A percentile compares a stretch with the other conserved stretches of the same genome.
Conservation (phyloP, 163 green algal genomes). For the Volvox carteri region DNA sequence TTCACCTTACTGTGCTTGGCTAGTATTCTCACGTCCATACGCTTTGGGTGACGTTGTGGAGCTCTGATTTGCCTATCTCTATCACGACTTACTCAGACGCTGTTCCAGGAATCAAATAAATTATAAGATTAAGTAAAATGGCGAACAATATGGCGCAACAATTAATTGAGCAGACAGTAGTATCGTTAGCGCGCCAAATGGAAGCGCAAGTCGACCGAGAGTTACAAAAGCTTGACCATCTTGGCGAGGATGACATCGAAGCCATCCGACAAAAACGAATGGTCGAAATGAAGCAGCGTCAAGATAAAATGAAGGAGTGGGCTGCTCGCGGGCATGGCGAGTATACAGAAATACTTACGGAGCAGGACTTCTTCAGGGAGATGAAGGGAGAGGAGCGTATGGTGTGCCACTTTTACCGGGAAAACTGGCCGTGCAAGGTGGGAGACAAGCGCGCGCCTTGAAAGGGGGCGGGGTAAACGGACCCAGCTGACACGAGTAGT, state of each 20-base stretch:
- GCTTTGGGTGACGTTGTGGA: too few relatives aligned
- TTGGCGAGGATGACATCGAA: slow-evolving; percentile 92
- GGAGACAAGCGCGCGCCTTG: not conserved
- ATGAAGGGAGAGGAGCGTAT: slow-evolving; percentile 96
- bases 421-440: slow-evolving; percentile 96
- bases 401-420: slow-evolving; percentile 96
- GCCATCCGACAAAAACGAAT: slow-evolving; percentile 82
- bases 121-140: slow-evolving; percentile 20
- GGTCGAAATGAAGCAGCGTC: slow-evolving; percentile 81
- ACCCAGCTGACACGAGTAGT: not conserved
- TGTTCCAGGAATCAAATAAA: not conserved
- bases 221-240: slow-evolving; percentile 90
- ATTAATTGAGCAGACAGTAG: slow-evolving; percentile 80
- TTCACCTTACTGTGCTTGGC: too few relatives aligned
- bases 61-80: too few relatives aligned
- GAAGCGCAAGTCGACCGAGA: slow-evolving; percentile 91
- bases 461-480: not conserved
- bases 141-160: slow-evolving; percentile 61
- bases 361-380: slow-evolving; percentile 96
- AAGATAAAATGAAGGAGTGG: slow-evolving; percentile 89
- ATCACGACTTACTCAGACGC: not conserved
- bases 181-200: slow-evolving; percentile 80
- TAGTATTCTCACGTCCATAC: too few relatives aligned
- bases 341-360: slow-evolving; percentile 81
- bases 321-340: slow-evolving; percentile 89